Base-by-base conservation (phyloP, 2,329 filamentous ascomycete genomes). In the Dactylella cylindrospora region DNA sequence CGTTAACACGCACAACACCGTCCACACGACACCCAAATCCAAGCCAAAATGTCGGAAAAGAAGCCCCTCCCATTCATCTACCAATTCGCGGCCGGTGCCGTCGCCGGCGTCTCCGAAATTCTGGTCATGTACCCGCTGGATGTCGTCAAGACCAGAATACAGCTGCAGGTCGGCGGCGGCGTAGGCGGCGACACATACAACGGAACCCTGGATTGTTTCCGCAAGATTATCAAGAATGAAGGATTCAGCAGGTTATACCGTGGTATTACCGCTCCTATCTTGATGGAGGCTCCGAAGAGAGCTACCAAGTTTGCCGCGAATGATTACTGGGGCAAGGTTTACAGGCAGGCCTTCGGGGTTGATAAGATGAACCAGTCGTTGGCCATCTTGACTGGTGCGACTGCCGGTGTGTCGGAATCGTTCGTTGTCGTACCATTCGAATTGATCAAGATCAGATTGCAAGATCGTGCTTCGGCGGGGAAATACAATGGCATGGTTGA, bases 301-400 rank as follows among this genome's bases (percentile, higher is more conserved):
- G 91, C 91, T 35, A 97, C 89, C 78, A 98, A 98, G 76, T 98
- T 98, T 76, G 91, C 93, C 39, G 93, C 93, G 76, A 98, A 98
- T 76, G 93, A 98, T 74, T 88, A 91, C 74, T 98, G 93, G 93
- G 93, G 93, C 70, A 84, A 90, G 75, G 81, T 96, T 76, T 98
- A 95, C 79, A 87, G 90, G 72, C 85, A 86, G 68, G 73, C 86
- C 44, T 97, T 98, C 72, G 89, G 88, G 67, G 79, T 86, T 52
- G 75, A 82, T 53, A 88, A 95, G 77, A 93, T 94, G 84, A 97
- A 81, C 71, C 93, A 98, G 76, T 82, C 83, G 1, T 82, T 98
- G 59, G 50, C 93, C 19, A 82, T 96, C 67, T 82, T 98, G 45
- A 98, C 93, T 3, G 93, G 93, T 69, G 93, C 93, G 26, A 88